These are phyloP conservation scores for Coriaria nepalensis DNA, from an alignment of 306 rosid genomes.

Conservation along the genomic window DNA sequence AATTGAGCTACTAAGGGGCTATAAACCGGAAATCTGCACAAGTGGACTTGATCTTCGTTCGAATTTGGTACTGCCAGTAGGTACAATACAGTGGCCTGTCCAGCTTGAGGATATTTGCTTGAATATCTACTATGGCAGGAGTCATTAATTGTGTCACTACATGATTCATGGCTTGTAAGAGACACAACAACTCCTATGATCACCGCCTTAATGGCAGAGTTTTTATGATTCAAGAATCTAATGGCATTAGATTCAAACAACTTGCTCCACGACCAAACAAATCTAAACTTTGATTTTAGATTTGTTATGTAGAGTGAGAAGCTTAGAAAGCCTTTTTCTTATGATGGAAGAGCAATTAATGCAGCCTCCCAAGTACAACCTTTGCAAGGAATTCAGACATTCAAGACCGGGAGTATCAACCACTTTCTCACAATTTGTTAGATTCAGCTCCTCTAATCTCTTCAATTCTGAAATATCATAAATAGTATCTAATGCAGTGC, in stretches of 20 bases:
- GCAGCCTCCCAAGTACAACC: constrained; percentile 41
- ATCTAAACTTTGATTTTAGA: too few species aligned
- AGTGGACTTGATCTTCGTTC: constrained; percentile 32
- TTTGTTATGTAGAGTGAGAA: constrained; percentile 10
- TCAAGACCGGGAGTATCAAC: constrained; percentile 55
- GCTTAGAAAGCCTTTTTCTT: constrained; percentile 41
- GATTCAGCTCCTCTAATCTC: constrained; percentile 29
- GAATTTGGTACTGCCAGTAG: constrained; percentile 37
- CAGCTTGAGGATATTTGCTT: constrained; percentile 26
- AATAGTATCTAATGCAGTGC: constrained; percentile 29
- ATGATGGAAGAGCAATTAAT: constrained; percentile 25
- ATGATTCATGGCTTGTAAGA: constrained; percentile 21
- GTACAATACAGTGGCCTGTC: constrained; percentile 13
- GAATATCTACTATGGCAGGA: constrained; percentile 25
- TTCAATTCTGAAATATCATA: constrained; percentile 37
- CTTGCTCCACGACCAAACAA: neutral
- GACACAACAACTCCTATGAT: constrained; percentile 34
- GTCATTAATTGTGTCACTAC: constrained; percentile 5
- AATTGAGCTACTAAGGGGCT: constrained; percentile 19
- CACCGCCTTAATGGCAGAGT: constrained; percentile 27
- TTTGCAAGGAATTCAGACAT: constrained; percentile 38
- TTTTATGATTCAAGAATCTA: constrained; percentile 25
- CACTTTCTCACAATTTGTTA: constrained; percentile 41
- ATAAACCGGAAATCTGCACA: constrained; percentile 25
- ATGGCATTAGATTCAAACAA: constrained; percentile 9